A percentile compares a stretch with the other conserved stretches of the same genome.
phyloP scores from a whole-genome alignment of 768 basidiomycete genomes.

The Thelephora aurantiotincta region DNA sequence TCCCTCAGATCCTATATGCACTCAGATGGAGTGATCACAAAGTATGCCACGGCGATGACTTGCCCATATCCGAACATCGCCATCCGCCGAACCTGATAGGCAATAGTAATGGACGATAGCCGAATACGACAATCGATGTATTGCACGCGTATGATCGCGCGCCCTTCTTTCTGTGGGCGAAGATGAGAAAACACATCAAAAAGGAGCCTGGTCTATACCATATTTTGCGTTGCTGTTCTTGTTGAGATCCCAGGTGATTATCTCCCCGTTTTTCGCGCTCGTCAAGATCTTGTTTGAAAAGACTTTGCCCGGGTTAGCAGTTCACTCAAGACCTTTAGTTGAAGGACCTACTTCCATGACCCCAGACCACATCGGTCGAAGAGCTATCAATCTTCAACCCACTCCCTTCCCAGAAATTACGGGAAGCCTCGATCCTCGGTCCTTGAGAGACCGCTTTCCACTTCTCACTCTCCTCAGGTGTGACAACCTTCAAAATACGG shows the following conservation, averaged over 20 bases:
- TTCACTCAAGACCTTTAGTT: neutral
- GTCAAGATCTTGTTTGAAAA: slow-evolving; percentile 69
- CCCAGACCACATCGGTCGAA: slow-evolving; percentile 75
- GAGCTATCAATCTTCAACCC: slow-evolving; percentile 69
- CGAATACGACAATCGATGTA: slow-evolving; percentile 56
- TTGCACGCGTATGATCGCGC: slow-evolving; percentile 59
- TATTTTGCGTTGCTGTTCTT: slow-evolving; percentile 54
- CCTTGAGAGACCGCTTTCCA: slow-evolving; percentile 16
- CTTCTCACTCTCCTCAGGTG: no score
- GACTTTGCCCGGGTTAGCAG: slow-evolving; percentile 19
- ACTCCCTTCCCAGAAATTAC: slow-evolving; percentile 68
- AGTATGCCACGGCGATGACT: slow-evolving; percentile 8
- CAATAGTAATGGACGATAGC: slow-evolving; percentile 56
- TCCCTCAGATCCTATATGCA: slow-evolving; percentile 48
- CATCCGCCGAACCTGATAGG: slow-evolving; percentile 70
- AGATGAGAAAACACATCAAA: neutral
- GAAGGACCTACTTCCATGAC: slow-evolving; percentile 41
- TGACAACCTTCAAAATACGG: slow-evolving; percentile 33
- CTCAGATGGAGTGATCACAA: neutral
- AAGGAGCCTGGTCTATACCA: slow-evolving; percentile 25
- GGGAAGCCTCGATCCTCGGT: slow-evolving; percentile 53
- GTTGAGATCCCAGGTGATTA: slow-evolving; percentile 74
- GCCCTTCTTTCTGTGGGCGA: slow-evolving; percentile 28
- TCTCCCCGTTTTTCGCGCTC: slow-evolving; percentile 67
- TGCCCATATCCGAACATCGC: slow-evolving; percentile 72